A percentile compares a stretch with the other conserved stretches of the same genome.
phyloP scores from a whole-genome alignment of 148 eudicot genomes.

The Heliamphora exappendiculata region DNA sequence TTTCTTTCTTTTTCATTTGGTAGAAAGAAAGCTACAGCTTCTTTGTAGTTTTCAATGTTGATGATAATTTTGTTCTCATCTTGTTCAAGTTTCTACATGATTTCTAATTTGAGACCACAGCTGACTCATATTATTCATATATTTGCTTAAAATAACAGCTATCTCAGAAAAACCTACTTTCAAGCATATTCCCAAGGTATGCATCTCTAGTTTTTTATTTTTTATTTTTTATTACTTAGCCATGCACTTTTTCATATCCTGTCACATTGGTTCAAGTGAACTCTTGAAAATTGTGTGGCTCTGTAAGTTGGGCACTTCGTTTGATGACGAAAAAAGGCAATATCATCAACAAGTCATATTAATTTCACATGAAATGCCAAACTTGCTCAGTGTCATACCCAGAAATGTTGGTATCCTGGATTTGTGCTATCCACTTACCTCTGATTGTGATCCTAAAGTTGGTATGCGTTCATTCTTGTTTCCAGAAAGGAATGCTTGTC shows the following conservation, averaged over 20 bases:
- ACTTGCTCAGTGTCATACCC: not conserved
- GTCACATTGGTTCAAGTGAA: slow-evolving; percentile 1
- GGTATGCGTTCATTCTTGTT: not conserved
- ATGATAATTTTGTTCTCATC: not conserved
- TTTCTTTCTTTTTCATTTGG: not conserved
- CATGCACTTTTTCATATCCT: not conserved
- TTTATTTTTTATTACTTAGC: not conserved
- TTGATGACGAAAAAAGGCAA: not conserved
- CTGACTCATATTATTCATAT: not conserved
- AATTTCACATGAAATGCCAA: not conserved
- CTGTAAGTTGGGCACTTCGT: slow-evolving; percentile 6
- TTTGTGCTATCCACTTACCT: not conserved
- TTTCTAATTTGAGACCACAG: not conserved
- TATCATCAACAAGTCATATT: too few relatives aligned
- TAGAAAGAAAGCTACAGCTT: not conserved
- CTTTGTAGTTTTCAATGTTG: not conserved
- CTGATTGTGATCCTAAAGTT: not conserved
- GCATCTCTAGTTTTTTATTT: not conserved
- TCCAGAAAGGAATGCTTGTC: slow-evolving; percentile 88
- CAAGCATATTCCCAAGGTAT: slow-evolving; percentile 96
- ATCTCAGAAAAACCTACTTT: slow-evolving; percentile 49
- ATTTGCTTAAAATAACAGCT: slow-evolving; percentile 33
- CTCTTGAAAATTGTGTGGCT: slow-evolving; percentile 7
- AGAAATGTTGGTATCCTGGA: not conserved
- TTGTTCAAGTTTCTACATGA: not conserved